Percentiles rank a stretch among this genome's conserved stretches.
Conservation (phyloP, 164 flowering plant species). For the Houttuynia cordata region DNA sequence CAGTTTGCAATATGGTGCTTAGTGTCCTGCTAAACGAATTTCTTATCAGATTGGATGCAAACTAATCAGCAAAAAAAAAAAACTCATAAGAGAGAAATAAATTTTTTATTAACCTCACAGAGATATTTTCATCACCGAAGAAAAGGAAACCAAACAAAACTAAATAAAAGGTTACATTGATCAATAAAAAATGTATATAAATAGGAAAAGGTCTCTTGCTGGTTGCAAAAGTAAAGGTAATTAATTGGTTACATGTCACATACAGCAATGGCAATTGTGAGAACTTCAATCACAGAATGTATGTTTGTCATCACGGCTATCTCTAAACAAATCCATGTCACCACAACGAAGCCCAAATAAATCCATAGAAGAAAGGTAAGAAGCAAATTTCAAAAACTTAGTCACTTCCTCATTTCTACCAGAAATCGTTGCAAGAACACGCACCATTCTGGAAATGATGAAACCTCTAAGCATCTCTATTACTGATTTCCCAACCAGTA, state of each 20-base stretch:
- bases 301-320: background rate
- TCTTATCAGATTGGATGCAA: too few species aligned
- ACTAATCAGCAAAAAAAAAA: too few species aligned
- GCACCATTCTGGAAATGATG: slow-evolving; percentile 45
- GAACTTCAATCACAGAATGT: background rate
- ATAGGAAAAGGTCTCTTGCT: background rate
- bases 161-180: background rate
- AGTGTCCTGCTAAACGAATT: too few species aligned
- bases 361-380: background rate
- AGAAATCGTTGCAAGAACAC: slow-evolving; percentile 46
- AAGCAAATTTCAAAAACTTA: background rate
- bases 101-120: too few species aligned
- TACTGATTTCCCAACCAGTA: slow-evolving; percentile 33
- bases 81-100: too few species aligned
- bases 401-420: slow-evolving; percentile 18
- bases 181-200: background rate
- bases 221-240: background rate
- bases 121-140: too few species aligned
- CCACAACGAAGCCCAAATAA: background rate
- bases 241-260: background rate
- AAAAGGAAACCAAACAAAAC: too few species aligned
- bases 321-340: background rate
- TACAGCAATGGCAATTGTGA: background rate
- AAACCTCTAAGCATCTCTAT: slow-evolving; percentile 44
- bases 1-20: too few species aligned